Evolutionary conservation across 2,329 filamentous ascomycete species (phyloP).

Genomic region (Penicillium sp.): DNA sequence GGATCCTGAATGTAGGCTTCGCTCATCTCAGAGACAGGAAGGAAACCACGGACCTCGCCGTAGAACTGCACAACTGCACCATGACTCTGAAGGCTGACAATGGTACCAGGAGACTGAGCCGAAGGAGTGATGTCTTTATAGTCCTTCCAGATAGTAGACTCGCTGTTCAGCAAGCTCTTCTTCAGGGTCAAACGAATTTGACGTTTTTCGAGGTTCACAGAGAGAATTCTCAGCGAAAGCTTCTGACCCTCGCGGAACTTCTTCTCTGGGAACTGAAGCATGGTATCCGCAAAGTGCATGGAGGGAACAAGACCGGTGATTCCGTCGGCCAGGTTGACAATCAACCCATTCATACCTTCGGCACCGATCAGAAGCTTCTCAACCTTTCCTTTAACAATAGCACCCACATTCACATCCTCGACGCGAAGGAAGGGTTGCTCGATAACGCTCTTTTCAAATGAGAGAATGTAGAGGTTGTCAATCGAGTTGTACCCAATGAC

Average conservation of each 20-base stretch:
- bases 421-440: constrained; percentile 88
- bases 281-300: constrained; percentile 82
- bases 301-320: constrained; percentile 87
- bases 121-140: constrained; percentile 73
- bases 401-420: constrained; percentile 81
- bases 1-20: constrained; percentile 92
- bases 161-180: constrained; percentile 90
- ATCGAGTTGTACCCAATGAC: constrained; percentile 83
- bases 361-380: constrained; percentile 79
- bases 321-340: constrained; percentile 80
- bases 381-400: constrained; percentile 75
- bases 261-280: constrained; percentile 87
- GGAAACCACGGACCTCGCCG: constrained; percentile 74
- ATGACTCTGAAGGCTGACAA: constrained; percentile 72
- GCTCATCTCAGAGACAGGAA: constrained; percentile 96
- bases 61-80: constrained; percentile 95
- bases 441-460: constrained; percentile 76
- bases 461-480: constrained; percentile 81
- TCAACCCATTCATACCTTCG: constrained; percentile 73
- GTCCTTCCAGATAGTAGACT: constrained; percentile 71
- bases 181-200: constrained; percentile 87
- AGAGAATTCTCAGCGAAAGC: constrained; percentile 82
- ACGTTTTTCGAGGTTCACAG: constrained; percentile 69
- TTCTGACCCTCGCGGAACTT: constrained; percentile 86
- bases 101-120: constrained; percentile 77